Conservation (phyloP, 2,329 filamentous ascomycete species). For the Claviceps lovelessii region DNA sequence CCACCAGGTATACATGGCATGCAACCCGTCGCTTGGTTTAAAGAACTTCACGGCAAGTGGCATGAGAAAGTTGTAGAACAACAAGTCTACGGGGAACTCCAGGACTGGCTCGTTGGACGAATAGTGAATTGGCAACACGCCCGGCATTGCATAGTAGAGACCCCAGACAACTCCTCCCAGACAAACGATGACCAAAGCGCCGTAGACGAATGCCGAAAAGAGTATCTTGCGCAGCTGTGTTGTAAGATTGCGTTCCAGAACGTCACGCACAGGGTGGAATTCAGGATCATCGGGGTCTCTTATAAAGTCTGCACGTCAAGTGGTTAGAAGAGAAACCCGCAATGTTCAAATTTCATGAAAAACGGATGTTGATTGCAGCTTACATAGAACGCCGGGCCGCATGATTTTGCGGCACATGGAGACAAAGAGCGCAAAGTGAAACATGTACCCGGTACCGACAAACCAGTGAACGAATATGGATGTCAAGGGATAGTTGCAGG, state of each 20-base stretch:
- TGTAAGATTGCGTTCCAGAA: slow-evolving; percentile 79
- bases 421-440: slow-evolving; percentile 96
- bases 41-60: slow-evolving; percentile 73
- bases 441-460: slow-evolving; percentile 97
- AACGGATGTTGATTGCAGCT: slow-evolving; percentile 22
- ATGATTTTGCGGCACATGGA: slow-evolving; percentile 98
- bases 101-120: slow-evolving; percentile 82
- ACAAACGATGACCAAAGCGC: slow-evolving; percentile 80
- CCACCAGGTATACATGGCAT: slow-evolving; percentile 90
- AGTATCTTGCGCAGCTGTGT: slow-evolving; percentile 92
- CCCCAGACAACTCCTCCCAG: slow-evolving; percentile 93
- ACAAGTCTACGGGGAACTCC: slow-evolving; percentile 83
- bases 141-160: slow-evolving; percentile 51
- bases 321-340: neutral
- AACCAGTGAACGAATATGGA: slow-evolving; percentile 98
- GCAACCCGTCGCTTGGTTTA: slow-evolving; percentile 70
- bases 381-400: slow-evolving; percentile 83
- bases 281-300: slow-evolving; percentile 95
- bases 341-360: neutral
- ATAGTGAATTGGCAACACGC: slow-evolving; percentile 82
- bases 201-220: slow-evolving; percentile 92
- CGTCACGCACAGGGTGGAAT: slow-evolving; percentile 93
- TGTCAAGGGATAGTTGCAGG: slow-evolving; percentile 64
- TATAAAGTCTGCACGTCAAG: slow-evolving; percentile 59
- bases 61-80: slow-evolving; percentile 96